Conservation (phyloP, 768 basidiomycete genomes). For the Termitomyces sp. region DNA sequence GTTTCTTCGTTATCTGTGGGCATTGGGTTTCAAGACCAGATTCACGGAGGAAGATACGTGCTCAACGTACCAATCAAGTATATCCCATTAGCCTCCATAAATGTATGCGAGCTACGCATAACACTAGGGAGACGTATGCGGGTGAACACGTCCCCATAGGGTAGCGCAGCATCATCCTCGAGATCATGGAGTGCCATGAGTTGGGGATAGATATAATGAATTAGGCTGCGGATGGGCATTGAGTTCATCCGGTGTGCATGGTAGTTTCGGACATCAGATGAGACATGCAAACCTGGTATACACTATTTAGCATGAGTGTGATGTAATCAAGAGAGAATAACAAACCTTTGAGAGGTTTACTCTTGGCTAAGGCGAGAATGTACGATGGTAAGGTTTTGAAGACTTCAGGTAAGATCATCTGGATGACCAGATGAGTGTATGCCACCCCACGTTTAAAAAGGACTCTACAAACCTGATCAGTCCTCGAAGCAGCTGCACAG, state of each 20-base stretch:
- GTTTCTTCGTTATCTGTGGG: constrained; percentile 79
- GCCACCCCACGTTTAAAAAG: background rate
- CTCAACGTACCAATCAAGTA: constrained; percentile 77
- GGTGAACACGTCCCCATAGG: constrained; percentile 47
- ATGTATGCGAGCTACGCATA: constrained; percentile 79
- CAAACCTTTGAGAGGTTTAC: constrained; percentile 89
- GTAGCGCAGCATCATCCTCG: constrained; percentile 64
- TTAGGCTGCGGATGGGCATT: constrained; percentile 62
- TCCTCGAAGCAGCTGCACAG: constrained; percentile 76
- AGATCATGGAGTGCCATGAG: constrained; percentile 88
- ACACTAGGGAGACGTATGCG: constrained; percentile 65
- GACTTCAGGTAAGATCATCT: constrained; percentile 95
- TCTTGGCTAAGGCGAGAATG: constrained; percentile 78
- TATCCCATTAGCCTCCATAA: constrained; percentile 89
- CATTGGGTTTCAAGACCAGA: background rate
- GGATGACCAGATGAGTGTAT: no score
- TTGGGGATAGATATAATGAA: constrained; percentile 84
- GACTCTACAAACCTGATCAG: constrained; percentile 62
- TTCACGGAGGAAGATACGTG: background rate
- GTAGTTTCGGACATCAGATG: constrained; percentile 91
- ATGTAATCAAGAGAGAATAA: background rate
- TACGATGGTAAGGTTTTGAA: constrained; percentile 85
- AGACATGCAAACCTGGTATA: constrained; percentile 71
- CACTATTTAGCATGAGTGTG: background rate
- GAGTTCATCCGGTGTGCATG: constrained; percentile 73